Percentiles rank a stretch among this genome's conserved stretches.
Conservation (phyloP, 2,329 filamentous ascomycete genomes). For the Diplodia mutila region DNA sequence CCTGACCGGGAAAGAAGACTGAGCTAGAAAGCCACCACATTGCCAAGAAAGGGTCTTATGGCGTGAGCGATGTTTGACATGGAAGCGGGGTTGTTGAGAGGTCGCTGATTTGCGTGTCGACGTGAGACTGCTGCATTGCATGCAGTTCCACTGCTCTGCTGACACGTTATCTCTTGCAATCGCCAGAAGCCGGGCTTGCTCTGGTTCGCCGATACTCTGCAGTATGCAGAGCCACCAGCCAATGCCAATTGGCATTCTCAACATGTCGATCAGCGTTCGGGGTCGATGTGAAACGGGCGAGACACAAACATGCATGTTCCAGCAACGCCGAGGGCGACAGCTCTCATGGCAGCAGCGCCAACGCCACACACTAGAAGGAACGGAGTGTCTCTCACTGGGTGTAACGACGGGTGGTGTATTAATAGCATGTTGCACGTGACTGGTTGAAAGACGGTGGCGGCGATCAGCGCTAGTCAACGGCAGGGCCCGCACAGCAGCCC, state of each 20-base stretch:
- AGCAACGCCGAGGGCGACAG: too few relatives aligned
- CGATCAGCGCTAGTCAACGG: slow-evolving; percentile 16
- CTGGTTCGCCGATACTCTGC: neutral
- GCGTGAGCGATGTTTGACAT: neutral
- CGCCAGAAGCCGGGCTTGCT: neutral
- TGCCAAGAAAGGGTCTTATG: neutral
- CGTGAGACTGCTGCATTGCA: neutral
- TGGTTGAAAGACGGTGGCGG: neutral
- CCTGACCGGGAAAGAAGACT: neutral
- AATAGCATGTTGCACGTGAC: neutral
- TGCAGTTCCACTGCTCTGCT: slow-evolving; percentile 4
- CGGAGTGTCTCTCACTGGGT: neutral
- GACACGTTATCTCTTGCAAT: slow-evolving; percentile 9
- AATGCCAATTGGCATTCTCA: neutral
- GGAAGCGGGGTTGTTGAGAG: neutral
- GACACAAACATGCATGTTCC: neutral
- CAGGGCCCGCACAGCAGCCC: slow-evolving; percentile 19
- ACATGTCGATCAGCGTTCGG: neutral
- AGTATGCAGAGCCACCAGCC: neutral
- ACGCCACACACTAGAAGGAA: neutral
- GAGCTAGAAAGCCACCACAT: neutral
- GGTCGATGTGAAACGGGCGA: slow-evolving; percentile 2
- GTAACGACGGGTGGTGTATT: neutral
- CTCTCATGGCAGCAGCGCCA: neutral
- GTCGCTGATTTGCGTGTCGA: neutral